Conservation (phyloP, 805 yeast genomes). For the Priceomyces castillae region DNA sequence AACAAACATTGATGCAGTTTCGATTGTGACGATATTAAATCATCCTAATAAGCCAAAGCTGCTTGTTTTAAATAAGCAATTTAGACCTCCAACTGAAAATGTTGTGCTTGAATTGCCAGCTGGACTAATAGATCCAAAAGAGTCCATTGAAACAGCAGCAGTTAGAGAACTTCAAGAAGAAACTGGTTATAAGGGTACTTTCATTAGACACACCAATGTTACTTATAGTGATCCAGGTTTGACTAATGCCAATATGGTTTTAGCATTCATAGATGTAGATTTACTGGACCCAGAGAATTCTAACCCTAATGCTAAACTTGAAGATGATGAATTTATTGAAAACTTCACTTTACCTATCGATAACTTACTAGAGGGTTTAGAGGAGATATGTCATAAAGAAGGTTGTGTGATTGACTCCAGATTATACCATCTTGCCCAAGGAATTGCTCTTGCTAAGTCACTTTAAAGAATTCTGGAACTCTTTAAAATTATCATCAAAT, state of each 20-base stretch:
- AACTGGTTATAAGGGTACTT: conserved; percentile 83
- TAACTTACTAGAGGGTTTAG: conserved; percentile 53
- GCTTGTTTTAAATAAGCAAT: conserved; percentile 77
- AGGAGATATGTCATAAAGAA: conserved; percentile 45
- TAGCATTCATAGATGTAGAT: conserved; percentile 80
- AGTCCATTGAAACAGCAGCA: conserved; percentile 75
- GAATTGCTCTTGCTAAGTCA: conserved; percentile 57
- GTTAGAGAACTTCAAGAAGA: conserved; percentile 86
- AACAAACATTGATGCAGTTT: conserved; percentile 82
- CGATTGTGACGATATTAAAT: conserved; percentile 71
- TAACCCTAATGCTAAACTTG: conserved; percentile 71
- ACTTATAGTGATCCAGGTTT: conserved; percentile 71
- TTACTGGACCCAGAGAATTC: conserved; percentile 59
- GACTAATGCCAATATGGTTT: conserved; percentile 80
- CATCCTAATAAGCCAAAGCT: conserved; percentile 34
- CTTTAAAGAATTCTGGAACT: too few species aligned
- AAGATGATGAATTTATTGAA: conserved; percentile 91
- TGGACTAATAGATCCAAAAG: conserved; percentile 85
- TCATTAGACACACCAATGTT: conserved; percentile 27
- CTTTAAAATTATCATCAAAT: too few species aligned
- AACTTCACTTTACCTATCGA: conserved; percentile 71
- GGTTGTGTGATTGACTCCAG: conserved; percentile 86
- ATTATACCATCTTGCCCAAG: conserved; percentile 82
- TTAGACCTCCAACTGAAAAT: conserved; percentile 87
- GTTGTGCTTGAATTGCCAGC: conserved; percentile 95